Percentiles rank a stretch among this genome's conserved stretches.
phyloP scores from a whole-genome alignment of 306 rosid genomes.

The Macrotyloma uniflorum region DNA sequence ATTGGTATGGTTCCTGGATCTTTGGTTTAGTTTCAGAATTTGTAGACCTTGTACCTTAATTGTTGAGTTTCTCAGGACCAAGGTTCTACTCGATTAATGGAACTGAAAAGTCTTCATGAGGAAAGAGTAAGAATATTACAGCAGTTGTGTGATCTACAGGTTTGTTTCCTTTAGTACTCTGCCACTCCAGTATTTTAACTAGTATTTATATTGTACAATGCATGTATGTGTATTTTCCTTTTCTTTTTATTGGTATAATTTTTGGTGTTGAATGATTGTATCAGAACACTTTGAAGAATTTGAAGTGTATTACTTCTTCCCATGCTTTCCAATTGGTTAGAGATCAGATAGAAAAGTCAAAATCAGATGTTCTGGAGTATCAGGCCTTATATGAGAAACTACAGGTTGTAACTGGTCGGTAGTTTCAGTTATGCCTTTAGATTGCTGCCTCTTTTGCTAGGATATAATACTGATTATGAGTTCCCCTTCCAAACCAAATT shows the following conservation, averaged over 20 bases:
- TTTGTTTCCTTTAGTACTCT: conserved; percentile 43
- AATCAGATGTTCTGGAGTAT: conserved; percentile 65
- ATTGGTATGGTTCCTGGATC: conserved; percentile 53
- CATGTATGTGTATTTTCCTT: conserved; percentile 10
- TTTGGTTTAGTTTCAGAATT: conserved; percentile 14
- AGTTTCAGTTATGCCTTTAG: conserved; percentile 64
- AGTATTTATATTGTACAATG: neutral
- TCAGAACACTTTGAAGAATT: conserved; percentile 83
- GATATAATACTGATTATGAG: conserved; percentile 42
- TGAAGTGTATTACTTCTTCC: conserved; percentile 73
- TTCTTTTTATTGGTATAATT: neutral
- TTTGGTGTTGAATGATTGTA: conserved; percentile 39
- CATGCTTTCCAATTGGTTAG: conserved; percentile 65
- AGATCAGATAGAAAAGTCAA: conserved; percentile 80
- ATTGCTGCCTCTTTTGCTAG: conserved; percentile 28
- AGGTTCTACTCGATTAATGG: conserved; percentile 63
- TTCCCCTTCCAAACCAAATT: neutral
- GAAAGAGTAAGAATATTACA: conserved; percentile 76
- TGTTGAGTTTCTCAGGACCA: conserved; percentile 61
- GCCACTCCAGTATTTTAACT: conserved; percentile 8
- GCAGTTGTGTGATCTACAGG: conserved; percentile 79
- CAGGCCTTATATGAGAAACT: conserved; percentile 81
- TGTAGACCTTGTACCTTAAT: conserved; percentile 27
- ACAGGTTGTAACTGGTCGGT: conserved; percentile 97
- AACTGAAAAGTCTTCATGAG: conserved; percentile 75